Conservation (phyloP, 768 basidiomycete species). For the Arthromyces matolae region DNA sequence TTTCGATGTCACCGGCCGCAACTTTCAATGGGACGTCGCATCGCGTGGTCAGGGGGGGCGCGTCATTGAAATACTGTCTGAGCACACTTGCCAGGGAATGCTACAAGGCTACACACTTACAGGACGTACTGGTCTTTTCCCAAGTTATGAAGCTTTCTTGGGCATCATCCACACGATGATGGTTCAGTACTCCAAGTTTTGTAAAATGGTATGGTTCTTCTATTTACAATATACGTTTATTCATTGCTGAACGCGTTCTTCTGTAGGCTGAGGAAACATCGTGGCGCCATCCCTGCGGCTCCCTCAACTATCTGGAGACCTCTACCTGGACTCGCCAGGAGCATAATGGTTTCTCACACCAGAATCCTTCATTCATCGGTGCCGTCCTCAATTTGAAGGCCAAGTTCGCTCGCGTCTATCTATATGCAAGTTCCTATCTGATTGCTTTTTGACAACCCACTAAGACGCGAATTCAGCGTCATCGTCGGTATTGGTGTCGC, state of each 20-base stretch:
- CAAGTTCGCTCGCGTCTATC: slow-evolving; percentile 67
- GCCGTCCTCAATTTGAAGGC: slow-evolving; percentile 80
- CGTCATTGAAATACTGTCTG: slow-evolving; percentile 84
- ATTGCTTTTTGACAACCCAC: background rate
- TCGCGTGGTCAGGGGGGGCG: slow-evolving; percentile 71
- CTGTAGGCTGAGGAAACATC: slow-evolving; percentile 49
- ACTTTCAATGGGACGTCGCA: slow-evolving; percentile 83
- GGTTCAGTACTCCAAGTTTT: slow-evolving; percentile 86
- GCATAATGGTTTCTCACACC: slow-evolving; percentile 89
- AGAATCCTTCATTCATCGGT: slow-evolving; percentile 82
- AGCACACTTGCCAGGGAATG: slow-evolving; percentile 88
- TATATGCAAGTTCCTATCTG: no score
- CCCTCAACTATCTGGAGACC: slow-evolving; percentile 85
- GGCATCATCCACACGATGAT: slow-evolving; percentile 90
- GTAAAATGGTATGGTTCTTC: slow-evolving; percentile 61
- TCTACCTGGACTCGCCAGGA: slow-evolving; percentile 84
- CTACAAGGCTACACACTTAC: slow-evolving; percentile 92
- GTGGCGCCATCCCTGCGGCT: slow-evolving; percentile 71
- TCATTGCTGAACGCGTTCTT: background rate
- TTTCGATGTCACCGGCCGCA: slow-evolving; percentile 61
- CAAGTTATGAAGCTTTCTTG: slow-evolving; percentile 88
- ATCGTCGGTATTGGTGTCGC: slow-evolving; percentile 87
- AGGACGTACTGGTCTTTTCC: slow-evolving; percentile 81
- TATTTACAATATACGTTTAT: background rate
- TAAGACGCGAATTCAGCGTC: slow-evolving; percentile 56